Evolutionary conservation across 2,329 filamentous ascomycete species (phyloP).

Genomic region (Plenodomus lindquistii): DNA sequence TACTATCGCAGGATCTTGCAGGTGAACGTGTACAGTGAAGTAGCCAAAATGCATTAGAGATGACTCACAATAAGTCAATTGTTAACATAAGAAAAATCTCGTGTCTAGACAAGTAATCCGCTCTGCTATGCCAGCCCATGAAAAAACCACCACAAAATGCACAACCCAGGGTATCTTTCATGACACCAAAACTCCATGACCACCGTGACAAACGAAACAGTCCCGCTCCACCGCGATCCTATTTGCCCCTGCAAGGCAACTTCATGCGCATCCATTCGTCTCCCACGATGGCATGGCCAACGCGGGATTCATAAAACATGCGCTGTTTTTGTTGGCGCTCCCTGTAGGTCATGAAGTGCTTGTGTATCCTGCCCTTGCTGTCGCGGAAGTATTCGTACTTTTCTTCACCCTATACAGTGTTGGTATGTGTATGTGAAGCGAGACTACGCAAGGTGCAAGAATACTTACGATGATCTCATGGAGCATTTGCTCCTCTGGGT

Average conservation of each 20-base stretch:
- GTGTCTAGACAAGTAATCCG: neutral
- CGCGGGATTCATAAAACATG: slow-evolving; percentile 23
- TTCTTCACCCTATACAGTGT: slow-evolving; percentile 17
- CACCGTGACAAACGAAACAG: neutral
- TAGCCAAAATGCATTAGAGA: too few relatives aligned
- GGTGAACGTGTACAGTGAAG: too few relatives aligned
- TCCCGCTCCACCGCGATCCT: neutral
- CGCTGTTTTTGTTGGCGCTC: slow-evolving; percentile 17
- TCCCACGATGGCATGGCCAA: slow-evolving; percentile 22
- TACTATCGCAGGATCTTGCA: too few relatives aligned
- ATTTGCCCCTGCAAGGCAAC: slow-evolving; percentile 5
- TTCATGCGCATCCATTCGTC: slow-evolving; percentile 30
- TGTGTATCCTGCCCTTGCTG: slow-evolving; percentile 17
- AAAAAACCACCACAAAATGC: neutral
- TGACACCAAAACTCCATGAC: neutral
- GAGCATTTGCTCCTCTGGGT: slow-evolving; percentile 22
- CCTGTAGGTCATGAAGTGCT: slow-evolving; percentile 12
- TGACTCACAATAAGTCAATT: too few relatives aligned
- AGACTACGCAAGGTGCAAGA: neutral
- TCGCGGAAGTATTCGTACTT: slow-evolving; percentile 15
- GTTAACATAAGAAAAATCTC: neutral
- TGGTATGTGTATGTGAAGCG: neutral
- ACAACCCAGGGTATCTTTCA: neutral
- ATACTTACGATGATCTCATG: slow-evolving; percentile 21
- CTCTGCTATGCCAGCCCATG: neutral